Percentiles rank a stretch among this genome's conserved stretches.
These are phyloP conservation scores for Penicillium sp. DNA, from an alignment of 2,329 filamentous ascomycete species.

Conservation along the genomic window DNA sequence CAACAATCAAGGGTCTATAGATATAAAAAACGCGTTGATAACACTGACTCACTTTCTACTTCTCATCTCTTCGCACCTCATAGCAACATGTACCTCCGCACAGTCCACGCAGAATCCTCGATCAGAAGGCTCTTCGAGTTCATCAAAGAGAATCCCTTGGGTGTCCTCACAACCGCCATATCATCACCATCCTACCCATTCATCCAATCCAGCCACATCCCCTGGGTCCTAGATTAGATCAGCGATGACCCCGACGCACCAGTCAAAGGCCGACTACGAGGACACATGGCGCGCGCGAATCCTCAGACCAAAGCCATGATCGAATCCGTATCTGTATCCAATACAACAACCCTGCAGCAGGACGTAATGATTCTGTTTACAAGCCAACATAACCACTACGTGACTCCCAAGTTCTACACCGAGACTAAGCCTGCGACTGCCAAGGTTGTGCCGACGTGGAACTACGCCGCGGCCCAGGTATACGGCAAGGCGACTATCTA, in stretches of 20 bases:
- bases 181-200: slow-evolving; percentile 46
- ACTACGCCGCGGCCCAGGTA: slow-evolving; percentile 60
- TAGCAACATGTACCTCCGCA: slow-evolving; percentile 55
- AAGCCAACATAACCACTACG: slow-evolving; percentile 55
- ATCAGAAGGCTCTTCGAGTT: slow-evolving; percentile 51
- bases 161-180: slow-evolving; percentile 59
- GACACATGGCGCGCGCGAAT: slow-evolving; percentile 59
- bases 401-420: slow-evolving; percentile 64
- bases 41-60: not conserved
- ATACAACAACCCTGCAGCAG: slow-evolving; percentile 33
- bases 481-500: slow-evolving; percentile 56
- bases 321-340: slow-evolving; percentile 38
- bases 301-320: slow-evolving; percentile 60
- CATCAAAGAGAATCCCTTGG: slow-evolving; percentile 57
- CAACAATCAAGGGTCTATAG: not conserved
- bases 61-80: not conserved
- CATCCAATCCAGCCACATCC: slow-evolving; percentile 58
- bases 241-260: slow-evolving; percentile 53
- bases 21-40: not conserved
- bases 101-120: slow-evolving; percentile 49
- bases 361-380: slow-evolving; percentile 63
- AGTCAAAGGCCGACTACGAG: slow-evolving; percentile 44
- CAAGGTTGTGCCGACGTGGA: slow-evolving; percentile 66
- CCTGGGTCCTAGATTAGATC: slow-evolving; percentile 54
- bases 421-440: slow-evolving; percentile 58